Conservation (phyloP, 306 rosid species). For the Cucumis cinereus region DNA sequence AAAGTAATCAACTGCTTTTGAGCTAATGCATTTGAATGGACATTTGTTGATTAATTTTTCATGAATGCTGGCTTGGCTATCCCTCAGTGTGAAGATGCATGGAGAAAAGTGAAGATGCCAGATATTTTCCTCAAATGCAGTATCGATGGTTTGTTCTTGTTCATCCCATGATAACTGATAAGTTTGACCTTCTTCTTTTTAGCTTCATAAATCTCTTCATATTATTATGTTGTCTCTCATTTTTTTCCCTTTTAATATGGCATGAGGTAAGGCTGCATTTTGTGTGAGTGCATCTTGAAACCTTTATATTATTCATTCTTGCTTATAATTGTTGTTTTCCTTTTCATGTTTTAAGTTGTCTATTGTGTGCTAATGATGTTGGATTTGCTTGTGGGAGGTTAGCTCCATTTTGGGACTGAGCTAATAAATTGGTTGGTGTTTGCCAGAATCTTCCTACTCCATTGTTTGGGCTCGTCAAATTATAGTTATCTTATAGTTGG, state of each 20-base stretch:
- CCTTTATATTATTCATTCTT: not conserved
- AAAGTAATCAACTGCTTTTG: not conserved
- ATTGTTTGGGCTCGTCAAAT: not conserved
- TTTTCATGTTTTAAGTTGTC: not conserved
- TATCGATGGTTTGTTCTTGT: not conserved
- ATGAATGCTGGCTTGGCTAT: not conserved
- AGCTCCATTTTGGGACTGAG: not conserved
- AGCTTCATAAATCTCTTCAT: not conserved
- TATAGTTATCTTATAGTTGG: not conserved
- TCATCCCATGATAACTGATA: not conserved
- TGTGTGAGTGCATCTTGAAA: not conserved
- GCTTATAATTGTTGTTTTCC: not conserved
- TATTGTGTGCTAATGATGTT: not conserved
- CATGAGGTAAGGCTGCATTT: not conserved
- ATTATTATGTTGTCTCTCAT: not conserved
- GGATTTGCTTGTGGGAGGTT: not conserved
- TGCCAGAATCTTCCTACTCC: not conserved
- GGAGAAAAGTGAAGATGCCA: not conserved
- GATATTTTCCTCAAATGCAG: not conserved
- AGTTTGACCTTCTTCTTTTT: not conserved
- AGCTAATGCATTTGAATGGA: not conserved
- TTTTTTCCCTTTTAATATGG: not conserved
- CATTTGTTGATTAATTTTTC: not conserved
- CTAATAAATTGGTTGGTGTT: not conserved
- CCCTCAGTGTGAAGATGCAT: not conserved